Conservation (phyloP, 2,329 filamentous ascomycete species). For the Verruconis gallopava region DNA sequence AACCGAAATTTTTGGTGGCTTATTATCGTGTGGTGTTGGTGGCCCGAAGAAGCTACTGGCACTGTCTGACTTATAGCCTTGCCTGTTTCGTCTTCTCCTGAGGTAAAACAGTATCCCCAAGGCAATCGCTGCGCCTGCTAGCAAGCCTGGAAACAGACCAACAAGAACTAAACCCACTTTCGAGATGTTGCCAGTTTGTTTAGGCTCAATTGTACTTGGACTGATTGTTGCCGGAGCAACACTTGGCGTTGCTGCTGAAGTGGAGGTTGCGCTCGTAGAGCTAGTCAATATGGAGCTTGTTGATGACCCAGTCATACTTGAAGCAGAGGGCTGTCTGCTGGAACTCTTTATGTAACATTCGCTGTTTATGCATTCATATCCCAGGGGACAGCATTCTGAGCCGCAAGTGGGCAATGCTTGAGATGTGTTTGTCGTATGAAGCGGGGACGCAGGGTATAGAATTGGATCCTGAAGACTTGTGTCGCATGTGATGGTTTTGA, state of each 20-base stretch:
- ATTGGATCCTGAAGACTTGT: slow-evolving; percentile 46
- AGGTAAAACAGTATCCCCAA: slow-evolving; percentile 5
- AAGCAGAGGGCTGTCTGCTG: slow-evolving; percentile 4
- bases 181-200: slow-evolving; percentile 1
- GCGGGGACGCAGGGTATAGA: slow-evolving; percentile 40
- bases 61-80: slow-evolving; percentile 26
- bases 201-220: not conserved
- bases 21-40: slow-evolving; percentile 28
- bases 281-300: not conserved
- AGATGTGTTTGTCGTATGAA: slow-evolving; percentile 54
- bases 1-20: slow-evolving; percentile 21
- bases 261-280: not conserved
- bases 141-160: slow-evolving; percentile 25
- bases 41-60: slow-evolving; percentile 20
- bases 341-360: slow-evolving; percentile 12
- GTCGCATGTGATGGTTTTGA: slow-evolving; percentile 54
- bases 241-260: not conserved
- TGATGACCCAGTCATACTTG: not conserved
- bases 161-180: slow-evolving; percentile 22
- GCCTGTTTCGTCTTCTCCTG: slow-evolving; percentile 16
- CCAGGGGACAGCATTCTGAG: slow-evolving; percentile 55
- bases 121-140: slow-evolving; percentile 16
- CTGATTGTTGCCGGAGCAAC: no score
- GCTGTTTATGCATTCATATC: slow-evolving; percentile 47
- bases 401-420: slow-evolving; percentile 46